Evolutionary conservation across 1,284 basidiomycete genomes (phyloP).

Genomic region (Malassezia cuniculi): DNA sequence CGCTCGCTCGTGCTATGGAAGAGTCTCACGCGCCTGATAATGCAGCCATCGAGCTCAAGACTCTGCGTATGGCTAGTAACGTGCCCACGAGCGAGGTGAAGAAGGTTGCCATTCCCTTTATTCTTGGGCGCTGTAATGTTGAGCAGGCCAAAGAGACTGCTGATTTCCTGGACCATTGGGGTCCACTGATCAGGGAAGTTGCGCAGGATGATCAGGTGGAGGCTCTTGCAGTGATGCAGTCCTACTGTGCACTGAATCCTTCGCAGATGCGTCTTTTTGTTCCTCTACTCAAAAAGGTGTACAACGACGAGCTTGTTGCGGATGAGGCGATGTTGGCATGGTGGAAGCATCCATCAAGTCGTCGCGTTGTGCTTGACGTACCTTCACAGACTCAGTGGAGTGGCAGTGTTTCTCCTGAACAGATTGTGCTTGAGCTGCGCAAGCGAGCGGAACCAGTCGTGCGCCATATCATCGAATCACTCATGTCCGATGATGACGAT

Average conservation of each 20-base stretch:
- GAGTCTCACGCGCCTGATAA: conserved; percentile 82
- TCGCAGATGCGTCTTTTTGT: conserved; percentile 37
- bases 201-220: conserved; percentile 44
- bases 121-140: conserved; percentile 28
- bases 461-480: conserved; percentile 44
- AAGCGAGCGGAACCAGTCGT: conserved; percentile 46
- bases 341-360: conserved; percentile 37
- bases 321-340: conserved; percentile 46
- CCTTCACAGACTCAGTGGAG: conserved; percentile 5
- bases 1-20: conserved; percentile 74
- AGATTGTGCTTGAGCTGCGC: conserved; percentile 41
- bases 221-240: conserved; percentile 40
- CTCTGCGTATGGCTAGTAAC: conserved; percentile 82
- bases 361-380: conserved; percentile 4
- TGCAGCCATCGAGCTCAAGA: conserved; percentile 81
- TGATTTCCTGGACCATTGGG: conserved; percentile 45
- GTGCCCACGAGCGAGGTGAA: conserved; percentile 65
- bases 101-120: conserved; percentile 57
- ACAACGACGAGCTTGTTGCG: conserved; percentile 47
- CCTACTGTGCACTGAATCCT: conserved; percentile 27
- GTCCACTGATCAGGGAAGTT: conserved; percentile 41
- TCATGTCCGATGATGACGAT: conserved; percentile 42
- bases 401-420: no score
- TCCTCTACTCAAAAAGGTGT: conserved; percentile 46
- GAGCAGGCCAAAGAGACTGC: conserved; percentile 27